Evolutionary conservation across 1,139 yeast genomes (phyloP).

Genomic region (Saccharomyces hybrid): DNA sequence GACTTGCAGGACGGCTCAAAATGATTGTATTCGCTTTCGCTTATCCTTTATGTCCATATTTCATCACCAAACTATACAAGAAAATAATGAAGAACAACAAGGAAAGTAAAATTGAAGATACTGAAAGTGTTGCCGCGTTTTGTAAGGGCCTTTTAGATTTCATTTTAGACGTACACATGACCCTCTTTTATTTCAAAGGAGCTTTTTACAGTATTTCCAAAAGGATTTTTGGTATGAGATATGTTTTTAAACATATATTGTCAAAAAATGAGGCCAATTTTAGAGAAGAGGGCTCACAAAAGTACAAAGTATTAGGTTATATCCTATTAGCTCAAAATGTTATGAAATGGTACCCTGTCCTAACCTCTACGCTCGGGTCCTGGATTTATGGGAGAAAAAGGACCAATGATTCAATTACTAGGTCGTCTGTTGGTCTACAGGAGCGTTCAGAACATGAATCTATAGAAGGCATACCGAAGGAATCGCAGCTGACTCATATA

Average conservation of each 20-base stretch:
- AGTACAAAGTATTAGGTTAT: constrained; percentile 73
- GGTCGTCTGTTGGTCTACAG: neutral
- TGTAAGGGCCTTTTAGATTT: constrained; percentile 45
- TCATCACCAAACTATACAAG: constrained; percentile 33
- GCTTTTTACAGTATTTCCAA: constrained; percentile 72
- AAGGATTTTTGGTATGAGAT: constrained; percentile 70
- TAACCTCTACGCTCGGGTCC: neutral
- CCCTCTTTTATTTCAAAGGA: constrained; percentile 75
- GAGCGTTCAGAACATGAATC: neutral
- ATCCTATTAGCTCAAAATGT: constrained; percentile 56
- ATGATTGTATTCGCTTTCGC: constrained; percentile 47
- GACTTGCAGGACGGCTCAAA: constrained; percentile 42
- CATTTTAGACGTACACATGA: constrained; percentile 61
- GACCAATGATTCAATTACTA: neutral
- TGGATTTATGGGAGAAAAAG: neutral
- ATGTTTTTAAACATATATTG: constrained; percentile 61
- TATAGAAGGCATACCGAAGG: constrained; percentile 11
- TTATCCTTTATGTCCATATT: constrained; percentile 53
- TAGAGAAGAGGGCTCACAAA: constrained; percentile 20
- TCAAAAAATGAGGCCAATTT: constrained; percentile 36
- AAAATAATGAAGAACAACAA: constrained; percentile 8
- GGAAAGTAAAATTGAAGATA: constrained; percentile 19
- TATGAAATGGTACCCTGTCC: constrained; percentile 34
- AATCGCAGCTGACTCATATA: constrained; percentile 25
- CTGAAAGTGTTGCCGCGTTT: constrained; percentile 8